A percentile compares a stretch with the other conserved stretches of the same genome.
Evolutionary conservation across 1,284 basidiomycete genomes (phyloP).

Genomic region (Ceratobasidium sp.): DNA sequence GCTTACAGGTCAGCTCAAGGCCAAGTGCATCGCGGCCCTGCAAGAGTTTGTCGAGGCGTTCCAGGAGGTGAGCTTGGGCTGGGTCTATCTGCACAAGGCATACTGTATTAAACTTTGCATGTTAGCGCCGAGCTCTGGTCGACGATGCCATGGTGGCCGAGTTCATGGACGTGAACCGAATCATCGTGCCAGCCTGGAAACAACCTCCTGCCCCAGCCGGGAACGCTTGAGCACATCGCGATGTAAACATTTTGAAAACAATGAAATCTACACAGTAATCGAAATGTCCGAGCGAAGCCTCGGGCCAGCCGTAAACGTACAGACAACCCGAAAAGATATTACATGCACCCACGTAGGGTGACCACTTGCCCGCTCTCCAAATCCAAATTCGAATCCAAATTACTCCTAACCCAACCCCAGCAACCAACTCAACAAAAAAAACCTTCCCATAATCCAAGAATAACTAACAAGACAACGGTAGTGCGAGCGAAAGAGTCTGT

Average conservation of each 20-base stretch:
- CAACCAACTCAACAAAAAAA: not conserved
- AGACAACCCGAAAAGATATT: conserved; percentile 23
- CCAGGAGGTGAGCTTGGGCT: conserved; percentile 76
- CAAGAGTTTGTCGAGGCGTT: conserved; percentile 89
- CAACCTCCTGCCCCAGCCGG: not conserved
- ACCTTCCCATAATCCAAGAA: conserved; percentile 35
- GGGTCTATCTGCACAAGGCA: not conserved
- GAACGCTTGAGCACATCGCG: not conserved
- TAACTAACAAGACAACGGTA: conserved; percentile 29
- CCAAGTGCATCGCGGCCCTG: conserved; percentile 84
- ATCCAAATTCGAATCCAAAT: conserved; percentile 34
- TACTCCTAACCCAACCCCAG: conserved; percentile 7
- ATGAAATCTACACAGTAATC: conserved; percentile 23
- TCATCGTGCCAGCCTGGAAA: conserved; percentile 68
- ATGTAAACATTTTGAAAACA: conserved; percentile 29
- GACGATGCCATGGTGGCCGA: conserved; percentile 79
- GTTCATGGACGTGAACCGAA: conserved; percentile 88
- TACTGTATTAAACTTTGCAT: conserved; percentile 17
- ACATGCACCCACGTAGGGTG: not conserved
- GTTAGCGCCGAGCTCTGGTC: conserved; percentile 80
- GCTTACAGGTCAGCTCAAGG: conserved; percentile 93
- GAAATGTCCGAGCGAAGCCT: conserved; percentile 32
- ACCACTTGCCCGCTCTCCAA: conserved; percentile 1
- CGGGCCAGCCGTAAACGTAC: conserved; percentile 41
- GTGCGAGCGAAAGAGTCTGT: not conserved